Conservation (phyloP, 371 early-diverging fungal genomes). For the Sporodiniella umbellata region DNA sequence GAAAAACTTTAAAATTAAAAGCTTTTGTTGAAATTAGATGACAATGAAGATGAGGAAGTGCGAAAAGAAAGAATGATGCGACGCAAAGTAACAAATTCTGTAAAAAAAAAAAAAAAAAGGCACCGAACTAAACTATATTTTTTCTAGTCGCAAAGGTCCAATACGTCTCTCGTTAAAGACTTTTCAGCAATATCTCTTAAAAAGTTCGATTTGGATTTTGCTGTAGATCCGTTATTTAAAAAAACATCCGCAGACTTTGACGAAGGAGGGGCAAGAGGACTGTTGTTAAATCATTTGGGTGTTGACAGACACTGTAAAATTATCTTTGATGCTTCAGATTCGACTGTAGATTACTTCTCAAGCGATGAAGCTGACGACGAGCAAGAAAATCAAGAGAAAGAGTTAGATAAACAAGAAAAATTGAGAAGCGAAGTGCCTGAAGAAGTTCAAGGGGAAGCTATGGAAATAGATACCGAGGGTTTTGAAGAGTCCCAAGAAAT, state of each 20-base stretch:
- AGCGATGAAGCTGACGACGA: slow-evolving; percentile 30
- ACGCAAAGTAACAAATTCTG: slow-evolving; percentile 23
- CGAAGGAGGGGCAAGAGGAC: slow-evolving; percentile 95
- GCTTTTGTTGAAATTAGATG: slow-evolving; percentile 21
- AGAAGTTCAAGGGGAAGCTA: not conserved
- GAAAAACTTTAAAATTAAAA: not conserved
- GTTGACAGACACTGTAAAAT: slow-evolving; percentile 83
- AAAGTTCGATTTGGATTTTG: slow-evolving; percentile 88
- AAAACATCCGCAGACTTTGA: slow-evolving; percentile 98
- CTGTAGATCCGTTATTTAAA: slow-evolving; percentile 95
- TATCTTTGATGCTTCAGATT: slow-evolving; percentile 93
- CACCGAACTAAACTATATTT: no score
- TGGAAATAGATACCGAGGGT: slow-evolving; percentile 9
- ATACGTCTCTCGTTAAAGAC: slow-evolving; percentile 80
- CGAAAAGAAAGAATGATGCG: slow-evolving; percentile 44
- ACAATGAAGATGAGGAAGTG: slow-evolving; percentile 48
- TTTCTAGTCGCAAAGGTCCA: slow-evolving; percentile 39
- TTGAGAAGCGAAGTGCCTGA: slow-evolving; percentile 7
- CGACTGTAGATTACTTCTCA: slow-evolving; percentile 42
- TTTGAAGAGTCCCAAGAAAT: slow-evolving; percentile 1
- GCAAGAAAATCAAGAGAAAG: slow-evolving; percentile 5
- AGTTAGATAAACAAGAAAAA: not conserved
- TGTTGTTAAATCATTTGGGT: slow-evolving; percentile 84
- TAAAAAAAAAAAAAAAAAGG: not conserved
- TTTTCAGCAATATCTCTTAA: slow-evolving; percentile 75